phyloP scores from a whole-genome alignment of 2,329 filamentous ascomycete genomes.

The Epichloe brachyelytri region DNA sequence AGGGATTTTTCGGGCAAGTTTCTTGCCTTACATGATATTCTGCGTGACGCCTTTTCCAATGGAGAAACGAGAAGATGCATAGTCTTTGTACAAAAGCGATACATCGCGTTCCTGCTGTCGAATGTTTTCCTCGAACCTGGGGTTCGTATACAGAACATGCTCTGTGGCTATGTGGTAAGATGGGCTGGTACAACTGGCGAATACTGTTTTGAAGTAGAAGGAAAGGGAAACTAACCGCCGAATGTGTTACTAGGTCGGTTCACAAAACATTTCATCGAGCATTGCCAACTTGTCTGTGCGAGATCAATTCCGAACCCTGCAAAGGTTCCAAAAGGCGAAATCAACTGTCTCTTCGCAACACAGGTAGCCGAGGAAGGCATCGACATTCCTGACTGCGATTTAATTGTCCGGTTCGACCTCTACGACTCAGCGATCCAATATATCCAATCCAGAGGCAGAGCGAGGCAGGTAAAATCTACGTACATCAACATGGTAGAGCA shows the following conservation, averaged over 20 bases:
- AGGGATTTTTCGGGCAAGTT: conserved; percentile 61
- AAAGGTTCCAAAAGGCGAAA: conserved; percentile 45
- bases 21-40: conserved; percentile 42
- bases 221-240: not conserved
- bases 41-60: conserved; percentile 51
- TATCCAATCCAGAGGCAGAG: conserved; percentile 81
- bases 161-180: conserved; percentile 48
- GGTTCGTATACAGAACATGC: conserved; percentile 46
- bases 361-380: conserved; percentile 56
- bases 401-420: conserved; percentile 67
- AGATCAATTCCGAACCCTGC: conserved; percentile 61
- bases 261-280: conserved; percentile 21
- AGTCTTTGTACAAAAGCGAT: conserved; percentile 70
- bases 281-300: conserved; percentile 55
- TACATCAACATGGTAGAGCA: conserved; percentile 77
- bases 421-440: conserved; percentile 89
- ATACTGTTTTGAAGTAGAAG: not conserved
- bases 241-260: conserved; percentile 16
- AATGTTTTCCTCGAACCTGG: conserved; percentile 48
- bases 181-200: not conserved
- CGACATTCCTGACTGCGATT: conserved; percentile 54
- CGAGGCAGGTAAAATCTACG: conserved; percentile 61
- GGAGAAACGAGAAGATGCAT: conserved; percentile 51
- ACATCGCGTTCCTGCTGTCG: conserved; percentile 61
- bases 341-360: conserved; percentile 55